A percentile compares a stretch with the other conserved stretches of the same genome.
These are phyloP conservation scores for Tritrichomonas foetus DNA, from an alignment of 208 protist species.

Conservation along the genomic window DNA sequence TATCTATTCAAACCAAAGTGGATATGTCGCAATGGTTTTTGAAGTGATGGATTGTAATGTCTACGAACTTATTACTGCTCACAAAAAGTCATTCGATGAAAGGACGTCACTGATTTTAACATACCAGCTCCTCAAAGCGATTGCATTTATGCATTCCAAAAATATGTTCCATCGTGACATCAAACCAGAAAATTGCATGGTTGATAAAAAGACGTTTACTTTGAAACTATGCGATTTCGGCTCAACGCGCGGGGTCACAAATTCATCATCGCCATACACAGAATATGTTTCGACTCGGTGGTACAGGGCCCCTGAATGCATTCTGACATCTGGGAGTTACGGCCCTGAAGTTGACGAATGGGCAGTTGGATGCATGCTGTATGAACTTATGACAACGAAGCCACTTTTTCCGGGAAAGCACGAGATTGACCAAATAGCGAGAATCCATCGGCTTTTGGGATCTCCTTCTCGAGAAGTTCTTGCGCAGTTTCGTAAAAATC, in stretches of 20 bases:
- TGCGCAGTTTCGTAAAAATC: background rate
- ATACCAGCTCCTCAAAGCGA: background rate
- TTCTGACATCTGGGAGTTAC: constrained; percentile 55
- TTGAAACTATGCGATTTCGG: constrained; percentile 90
- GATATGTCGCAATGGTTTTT: constrained; percentile 71
- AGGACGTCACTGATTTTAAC: background rate
- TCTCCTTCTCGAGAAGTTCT: background rate
- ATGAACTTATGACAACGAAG: background rate
- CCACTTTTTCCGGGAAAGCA: constrained; percentile 41
- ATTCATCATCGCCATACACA: constrained; percentile 68
- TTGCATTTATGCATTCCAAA: constrained; percentile 28
- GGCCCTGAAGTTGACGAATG: background rate
- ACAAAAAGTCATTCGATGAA: background rate
- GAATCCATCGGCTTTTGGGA: background rate
- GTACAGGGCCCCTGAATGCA: constrained; percentile 74
- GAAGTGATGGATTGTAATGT: constrained; percentile 90
- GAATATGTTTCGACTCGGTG: constrained; percentile 78
- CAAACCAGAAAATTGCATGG: constrained; percentile 94
- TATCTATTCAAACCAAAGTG: constrained; percentile 64
- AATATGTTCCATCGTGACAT: constrained; percentile 77
- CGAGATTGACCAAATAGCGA: background rate
- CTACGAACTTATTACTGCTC: constrained; percentile 72
- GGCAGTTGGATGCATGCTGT: constrained; percentile 33
- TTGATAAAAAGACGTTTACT: constrained; percentile 56
- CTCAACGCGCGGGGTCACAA: constrained; percentile 66